Conservation (phyloP, 345 rosid species). For the Hibiscus tridactylites region DNA sequence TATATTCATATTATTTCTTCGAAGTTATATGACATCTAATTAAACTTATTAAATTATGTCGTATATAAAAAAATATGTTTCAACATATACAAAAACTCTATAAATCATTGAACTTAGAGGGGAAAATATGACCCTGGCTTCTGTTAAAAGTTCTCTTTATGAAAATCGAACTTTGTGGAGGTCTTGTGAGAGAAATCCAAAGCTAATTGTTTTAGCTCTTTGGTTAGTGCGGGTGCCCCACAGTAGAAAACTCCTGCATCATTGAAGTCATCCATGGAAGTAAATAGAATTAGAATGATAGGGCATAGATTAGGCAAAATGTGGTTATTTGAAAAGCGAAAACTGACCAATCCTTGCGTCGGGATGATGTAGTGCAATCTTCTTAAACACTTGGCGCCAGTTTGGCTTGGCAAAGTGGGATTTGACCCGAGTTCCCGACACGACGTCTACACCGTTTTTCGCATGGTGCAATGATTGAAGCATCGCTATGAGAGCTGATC, state of each 20-base stretch:
- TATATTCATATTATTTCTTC: background rate
- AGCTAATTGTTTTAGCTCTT: conserved; percentile 61
- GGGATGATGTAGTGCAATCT: conserved; percentile 51
- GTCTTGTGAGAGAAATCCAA: conserved; percentile 72
- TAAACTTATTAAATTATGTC: background rate
- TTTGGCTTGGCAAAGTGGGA: conserved; percentile 85
- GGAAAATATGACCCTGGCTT: background rate
- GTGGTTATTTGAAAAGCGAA: conserved; percentile 1
- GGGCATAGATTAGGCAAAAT: background rate
- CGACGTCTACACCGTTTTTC: conserved; percentile 81
- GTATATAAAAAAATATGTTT: background rate
- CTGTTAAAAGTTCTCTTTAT: conserved; percentile 69
- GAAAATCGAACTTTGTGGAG: conserved; percentile 84
- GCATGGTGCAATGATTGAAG: conserved; percentile 80
- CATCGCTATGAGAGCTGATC: conserved; percentile 84
- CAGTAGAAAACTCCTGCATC: conserved; percentile 88
- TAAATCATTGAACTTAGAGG: background rate
- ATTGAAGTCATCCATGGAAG: background rate
- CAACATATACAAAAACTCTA: background rate
- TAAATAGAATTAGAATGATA: background rate
- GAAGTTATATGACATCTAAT: background rate
- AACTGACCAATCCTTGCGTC: conserved; percentile 54
- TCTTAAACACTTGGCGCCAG: conserved; percentile 87
- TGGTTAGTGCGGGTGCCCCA: conserved; percentile 62
- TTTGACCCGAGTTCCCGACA: conserved; percentile 74